A percentile compares a stretch with the other conserved stretches of the same genome.
phyloP scores from a whole-genome alignment of 305 asterid genomes.

The Fraxinus sp. region DNA sequence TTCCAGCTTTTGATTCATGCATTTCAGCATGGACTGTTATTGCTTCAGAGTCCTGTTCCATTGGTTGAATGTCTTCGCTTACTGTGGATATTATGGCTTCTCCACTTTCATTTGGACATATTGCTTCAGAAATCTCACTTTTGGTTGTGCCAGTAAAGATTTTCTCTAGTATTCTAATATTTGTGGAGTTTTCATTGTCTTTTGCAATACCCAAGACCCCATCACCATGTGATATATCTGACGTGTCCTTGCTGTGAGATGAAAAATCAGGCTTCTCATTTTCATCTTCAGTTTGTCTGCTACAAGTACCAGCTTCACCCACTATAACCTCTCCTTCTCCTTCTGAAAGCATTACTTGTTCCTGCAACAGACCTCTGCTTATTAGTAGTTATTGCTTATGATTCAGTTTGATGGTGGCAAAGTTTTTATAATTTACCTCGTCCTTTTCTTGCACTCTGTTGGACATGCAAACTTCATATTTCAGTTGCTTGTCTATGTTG shows the following conservation, averaged over 20 bases:
- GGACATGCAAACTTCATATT: slow-evolving; percentile 25
- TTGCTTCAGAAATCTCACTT: slow-evolving; percentile 29
- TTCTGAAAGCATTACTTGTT: slow-evolving; percentile 24
- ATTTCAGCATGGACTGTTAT: slow-evolving; percentile 17
- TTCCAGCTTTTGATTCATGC: slow-evolving; percentile 25
- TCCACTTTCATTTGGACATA: slow-evolving; percentile 19
- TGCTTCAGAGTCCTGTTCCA: slow-evolving; percentile 25
- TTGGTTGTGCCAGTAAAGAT: neutral
- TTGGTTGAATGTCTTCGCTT: slow-evolving; percentile 16
- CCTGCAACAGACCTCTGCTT: slow-evolving; percentile 35
- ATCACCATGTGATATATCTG: slow-evolving; percentile 23
- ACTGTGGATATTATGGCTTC: slow-evolving; percentile 8
- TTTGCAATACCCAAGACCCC: slow-evolving; percentile 16
- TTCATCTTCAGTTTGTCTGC: slow-evolving; percentile 29
- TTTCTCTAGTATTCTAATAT: neutral
- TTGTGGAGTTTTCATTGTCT: slow-evolving; percentile 15
- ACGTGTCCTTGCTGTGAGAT: slow-evolving; percentile 15
- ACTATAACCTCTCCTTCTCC: slow-evolving; percentile 26
- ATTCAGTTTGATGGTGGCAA: slow-evolving; percentile 15
- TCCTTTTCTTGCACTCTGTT: slow-evolving; percentile 28
- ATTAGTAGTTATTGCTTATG: slow-evolving; percentile 16
- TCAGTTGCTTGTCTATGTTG: neutral
- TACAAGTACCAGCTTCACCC: slow-evolving; percentile 19
- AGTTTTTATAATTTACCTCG: slow-evolving; percentile 35
- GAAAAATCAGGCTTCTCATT: slow-evolving; percentile 25